phyloP scores from a whole-genome alignment of 2,329 filamentous ascomycete genomes.

The Penicillium sp. region DNA sequence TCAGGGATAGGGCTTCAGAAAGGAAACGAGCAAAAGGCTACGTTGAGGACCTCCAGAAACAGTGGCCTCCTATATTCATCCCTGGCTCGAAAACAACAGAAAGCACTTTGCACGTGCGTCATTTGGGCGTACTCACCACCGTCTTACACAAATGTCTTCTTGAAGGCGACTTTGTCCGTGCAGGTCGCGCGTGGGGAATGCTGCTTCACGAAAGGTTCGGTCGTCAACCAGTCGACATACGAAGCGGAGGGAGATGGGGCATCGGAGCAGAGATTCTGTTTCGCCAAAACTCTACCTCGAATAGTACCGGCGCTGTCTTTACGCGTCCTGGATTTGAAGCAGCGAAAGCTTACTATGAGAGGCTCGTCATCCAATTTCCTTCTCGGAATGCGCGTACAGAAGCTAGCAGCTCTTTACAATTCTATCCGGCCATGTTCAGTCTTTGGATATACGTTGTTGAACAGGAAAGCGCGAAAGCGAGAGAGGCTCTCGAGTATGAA shows the following conservation, averaged over 20 bases:
- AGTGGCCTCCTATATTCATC: conserved; percentile 32
- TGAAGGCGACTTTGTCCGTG: conserved; percentile 65
- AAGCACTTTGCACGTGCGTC: conserved; percentile 42
- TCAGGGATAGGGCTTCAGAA: neutral
- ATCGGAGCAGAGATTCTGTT: conserved; percentile 82
- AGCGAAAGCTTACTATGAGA: conserved; percentile 69
- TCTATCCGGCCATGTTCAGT: conserved; percentile 76
- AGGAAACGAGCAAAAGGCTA: conserved; percentile 18
- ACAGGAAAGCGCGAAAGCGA: conserved; percentile 51
- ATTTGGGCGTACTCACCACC: conserved; percentile 64
- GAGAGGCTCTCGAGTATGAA: conserved; percentile 35
- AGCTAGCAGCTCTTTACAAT: conserved; percentile 64
- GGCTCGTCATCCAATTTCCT: conserved; percentile 71
- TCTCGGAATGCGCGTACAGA: conserved; percentile 60
- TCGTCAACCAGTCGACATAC: conserved; percentile 62
- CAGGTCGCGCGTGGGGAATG: conserved; percentile 70
- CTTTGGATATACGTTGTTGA: conserved; percentile 76
- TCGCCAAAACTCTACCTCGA: conserved; percentile 33
- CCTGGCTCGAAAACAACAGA: conserved; percentile 29
- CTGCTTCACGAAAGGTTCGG: conserved; percentile 60
- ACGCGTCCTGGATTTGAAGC: conserved; percentile 51
- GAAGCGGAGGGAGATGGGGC: conserved; percentile 69
- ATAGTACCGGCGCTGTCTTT: conserved; percentile 30
- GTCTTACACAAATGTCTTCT: conserved; percentile 70
- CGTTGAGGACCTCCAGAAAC: conserved; percentile 25